phyloP scores from a whole-genome alignment of 306 rosid species.

The Quercus berberidifolia region DNA sequence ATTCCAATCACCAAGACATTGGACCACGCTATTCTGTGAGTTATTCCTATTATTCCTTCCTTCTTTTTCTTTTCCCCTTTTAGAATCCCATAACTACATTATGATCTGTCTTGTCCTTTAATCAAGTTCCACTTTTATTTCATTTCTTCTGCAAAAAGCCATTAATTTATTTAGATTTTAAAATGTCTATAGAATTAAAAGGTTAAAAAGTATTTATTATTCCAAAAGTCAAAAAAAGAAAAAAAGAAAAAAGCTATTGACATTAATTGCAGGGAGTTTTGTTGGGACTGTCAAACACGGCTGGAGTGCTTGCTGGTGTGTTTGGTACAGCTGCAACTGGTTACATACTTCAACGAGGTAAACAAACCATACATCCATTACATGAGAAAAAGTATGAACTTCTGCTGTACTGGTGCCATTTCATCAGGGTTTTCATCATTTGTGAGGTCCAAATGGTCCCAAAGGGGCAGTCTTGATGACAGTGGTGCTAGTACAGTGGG shows the following conservation, averaged over 20 bases:
- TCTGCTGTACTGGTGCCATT: not conserved
- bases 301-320: conserved; percentile 96
- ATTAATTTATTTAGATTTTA: not conserved
- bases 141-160: not conserved
- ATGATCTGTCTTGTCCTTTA: not conserved
- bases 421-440: not conserved
- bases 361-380: not conserved
- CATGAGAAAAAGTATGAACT: not conserved
- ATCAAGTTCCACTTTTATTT: not conserved
- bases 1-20: conserved; percentile 92
- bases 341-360: conserved; percentile 88
- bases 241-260: not conserved
- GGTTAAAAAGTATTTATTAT: not conserved
- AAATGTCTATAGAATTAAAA: not conserved
- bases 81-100: no score
- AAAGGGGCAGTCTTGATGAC: not conserved
- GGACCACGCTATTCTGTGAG: conserved; percentile 97
- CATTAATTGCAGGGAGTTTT: conserved; percentile 70
- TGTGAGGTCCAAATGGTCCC: not conserved
- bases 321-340: conserved; percentile 97
- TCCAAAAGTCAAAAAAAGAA: not conserved
- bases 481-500: not conserved
- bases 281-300: conserved; percentile 88
- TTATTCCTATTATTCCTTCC: conserved; percentile 15
- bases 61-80: no score